Evolutionary conservation across 2,329 filamentous ascomycete species (phyloP), one percentile per base, ranked within the genome.

Genomic region (Penicillium sp.): DNA sequence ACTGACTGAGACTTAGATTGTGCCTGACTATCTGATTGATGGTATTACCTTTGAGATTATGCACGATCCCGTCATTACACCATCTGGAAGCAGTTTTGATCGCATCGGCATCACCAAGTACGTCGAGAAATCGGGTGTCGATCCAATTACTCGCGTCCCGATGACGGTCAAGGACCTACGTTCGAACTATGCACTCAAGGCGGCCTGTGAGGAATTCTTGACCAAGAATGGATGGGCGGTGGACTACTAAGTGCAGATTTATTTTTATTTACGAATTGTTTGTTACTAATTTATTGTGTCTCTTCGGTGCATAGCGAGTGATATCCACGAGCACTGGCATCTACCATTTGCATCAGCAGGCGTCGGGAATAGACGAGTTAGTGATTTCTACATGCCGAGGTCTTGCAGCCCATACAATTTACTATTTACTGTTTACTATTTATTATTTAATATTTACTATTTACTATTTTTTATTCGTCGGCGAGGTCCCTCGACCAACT

Each of bases 41-140:
- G 72, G 72, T 7, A 79, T 80, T 55, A 75, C 75, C 0, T 80
- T 80, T 51, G 74, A 78, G 52, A 68, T 80, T 57, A 80, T 80
- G 77, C 77, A 79, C 54, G 77, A 80, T 54, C 77, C 77, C 4
- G 75, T 79, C 27, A 68, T 78, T 5, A 79, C 77, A 1, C 91
- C 89, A 65, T 92, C 88, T 1, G 94, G 94, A 10, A 89, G 92
- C 58, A 94, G 89, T 1, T 99, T 96, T 69, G 94, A 97, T 70
- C 84, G 93, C 34, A 81, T 89, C 0, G 89, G 89, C 13, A 88
- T 99, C 54, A 80, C 91, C 66, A 91, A 96, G 71, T 91, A 97
- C 68, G 79, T 99, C 21, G 87, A 88, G 63, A 80, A 88, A 18
- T 84, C 84, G 27, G 80, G 80, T 0, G 88, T 84, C 12, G 94